These are phyloP conservation scores for Lactarius hatsudake DNA, from an alignment of 768 basidiomycete genomes.

Conservation along the genomic window DNA sequence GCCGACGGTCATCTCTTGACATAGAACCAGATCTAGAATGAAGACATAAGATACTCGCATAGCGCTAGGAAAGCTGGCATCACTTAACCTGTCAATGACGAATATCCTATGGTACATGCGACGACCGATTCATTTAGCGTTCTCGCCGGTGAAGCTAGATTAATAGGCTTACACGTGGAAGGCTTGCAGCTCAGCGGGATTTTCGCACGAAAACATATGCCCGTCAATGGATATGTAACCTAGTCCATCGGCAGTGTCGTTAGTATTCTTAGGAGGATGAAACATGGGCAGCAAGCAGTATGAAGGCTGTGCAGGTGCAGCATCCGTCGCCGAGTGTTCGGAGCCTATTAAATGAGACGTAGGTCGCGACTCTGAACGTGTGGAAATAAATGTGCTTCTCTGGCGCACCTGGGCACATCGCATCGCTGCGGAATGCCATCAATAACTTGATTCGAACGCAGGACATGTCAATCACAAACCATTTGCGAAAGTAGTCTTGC, in stretches of 20 bases:
- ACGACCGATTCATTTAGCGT: background rate
- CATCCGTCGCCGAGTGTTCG: slow-evolving; percentile 45
- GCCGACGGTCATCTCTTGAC: slow-evolving; percentile 39
- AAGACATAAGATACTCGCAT: slow-evolving; percentile 1
- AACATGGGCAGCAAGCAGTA: slow-evolving; percentile 55
- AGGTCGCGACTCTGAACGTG: background rate
- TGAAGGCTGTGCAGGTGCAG: slow-evolving; percentile 45
- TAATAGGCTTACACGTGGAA: slow-evolving; percentile 53
- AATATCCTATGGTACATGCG: slow-evolving; percentile 41
- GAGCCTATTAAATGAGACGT: slow-evolving; percentile 37
- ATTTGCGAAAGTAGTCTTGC: slow-evolving; percentile 50
- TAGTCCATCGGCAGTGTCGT: slow-evolving; percentile 32
- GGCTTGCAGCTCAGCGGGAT: slow-evolving; percentile 50
- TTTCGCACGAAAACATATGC: slow-evolving; percentile 51
- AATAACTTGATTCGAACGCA: background rate
- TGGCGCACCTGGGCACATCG: slow-evolving; percentile 48
- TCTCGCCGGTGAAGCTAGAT: background rate
- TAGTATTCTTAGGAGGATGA: slow-evolving; percentile 40
- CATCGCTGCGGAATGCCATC: slow-evolving; percentile 37
- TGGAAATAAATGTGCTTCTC: background rate
- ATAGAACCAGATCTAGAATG: slow-evolving; percentile 51
- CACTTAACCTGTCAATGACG: slow-evolving; percentile 46
- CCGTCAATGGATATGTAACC: slow-evolving; percentile 58
- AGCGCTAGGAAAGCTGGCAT: background rate
- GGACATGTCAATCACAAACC: slow-evolving; percentile 37